Conservation (phyloP, 2,329 filamentous ascomycete species). For the Tolypocladium guangdongense region DNA sequence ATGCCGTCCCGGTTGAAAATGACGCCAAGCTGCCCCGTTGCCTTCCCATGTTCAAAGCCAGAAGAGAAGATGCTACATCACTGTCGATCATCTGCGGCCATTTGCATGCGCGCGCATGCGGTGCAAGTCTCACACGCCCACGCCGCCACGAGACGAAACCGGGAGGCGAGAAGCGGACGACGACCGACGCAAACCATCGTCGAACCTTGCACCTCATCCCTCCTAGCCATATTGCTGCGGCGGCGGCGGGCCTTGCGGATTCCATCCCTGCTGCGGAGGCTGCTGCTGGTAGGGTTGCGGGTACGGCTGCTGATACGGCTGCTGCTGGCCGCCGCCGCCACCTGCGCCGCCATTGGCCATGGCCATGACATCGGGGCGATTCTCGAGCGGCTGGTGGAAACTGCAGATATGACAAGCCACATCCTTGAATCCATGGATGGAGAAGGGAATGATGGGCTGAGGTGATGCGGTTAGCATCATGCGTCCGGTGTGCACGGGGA, state of each 20-base stretch:
- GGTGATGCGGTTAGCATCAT: constrained; percentile 9
- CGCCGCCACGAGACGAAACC: not conserved
- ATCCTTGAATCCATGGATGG: constrained; percentile 55
- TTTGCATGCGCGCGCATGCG: not conserved
- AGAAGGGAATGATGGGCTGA: constrained; percentile 62
- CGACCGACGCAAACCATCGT: not conserved
- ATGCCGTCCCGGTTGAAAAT: not conserved
- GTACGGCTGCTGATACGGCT: constrained; percentile 18
- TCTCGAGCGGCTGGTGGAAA: constrained; percentile 57
- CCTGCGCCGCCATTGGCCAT: constrained; percentile 33
- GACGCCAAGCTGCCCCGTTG: not conserved
- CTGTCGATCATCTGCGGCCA: not conserved
- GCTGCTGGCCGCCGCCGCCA: constrained; percentile 13
- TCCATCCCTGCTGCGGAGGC: constrained; percentile 20
- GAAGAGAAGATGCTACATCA: not conserved
- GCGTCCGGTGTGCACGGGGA: not conserved
- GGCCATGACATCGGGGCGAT: constrained; percentile 43
- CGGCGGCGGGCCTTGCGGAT: constrained; percentile 8
- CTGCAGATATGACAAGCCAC: constrained; percentile 66
- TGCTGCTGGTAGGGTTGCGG: constrained; percentile 12
- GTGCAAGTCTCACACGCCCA: not conserved
- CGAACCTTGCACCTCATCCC: not conserved
- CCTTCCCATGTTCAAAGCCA: not conserved
- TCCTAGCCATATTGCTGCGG: constrained; percentile 18
- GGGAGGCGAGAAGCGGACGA: not conserved